Base-by-base conservation (phyloP, 768 basidiomycete genomes). In the Tulasnella sp. region DNA sequence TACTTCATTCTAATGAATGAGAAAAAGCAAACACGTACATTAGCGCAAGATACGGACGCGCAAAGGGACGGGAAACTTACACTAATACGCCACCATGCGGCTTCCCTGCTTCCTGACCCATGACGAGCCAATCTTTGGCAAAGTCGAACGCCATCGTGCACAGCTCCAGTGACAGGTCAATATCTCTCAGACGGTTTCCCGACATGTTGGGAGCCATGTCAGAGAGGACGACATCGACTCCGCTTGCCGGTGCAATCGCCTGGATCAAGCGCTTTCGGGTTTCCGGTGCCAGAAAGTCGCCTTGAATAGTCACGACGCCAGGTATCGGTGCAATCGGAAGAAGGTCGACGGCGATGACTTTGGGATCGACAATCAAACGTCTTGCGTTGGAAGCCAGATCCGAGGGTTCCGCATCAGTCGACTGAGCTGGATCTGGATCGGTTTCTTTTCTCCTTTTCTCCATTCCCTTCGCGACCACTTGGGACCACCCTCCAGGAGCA, bases 401-500 rank as follows among this genome's bases (percentile, higher is more conserved):
- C 6, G 14, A 6, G 12, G 29, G 41, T 22, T 22, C 65, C 2
- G 8, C 66, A 39, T 16, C n/a, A 17, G 29, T 26, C 17, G 26
- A 4, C 11, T 42, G 16, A 14, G 72, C 41, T 52, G 40, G n/a
- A 17, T 70, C 69, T 9, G 40, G 16, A 7, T 26, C 41, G 32
- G 26, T 17, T 0, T 12, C 66, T 17, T 52, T 26, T 14, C 70
- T 9, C 22, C 40, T 11, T 62, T 39, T 39, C 14, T 88, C 88
- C n/a, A 92, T 78, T 71, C 86, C 84, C 37, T 82, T 83, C 0
- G 87, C 85, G 16, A 87, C 88, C 12, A 94, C 94, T 77, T 97
- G 95, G 66, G 90, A 90, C 95, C 96, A 98, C 0, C 94, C 94
- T 0, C 95, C 95, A 0, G 95, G 96, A 0, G 94, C 92, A 0